Conservation (phyloP, 345 rosid species). For the Gynandropsis gynandra region DNA sequence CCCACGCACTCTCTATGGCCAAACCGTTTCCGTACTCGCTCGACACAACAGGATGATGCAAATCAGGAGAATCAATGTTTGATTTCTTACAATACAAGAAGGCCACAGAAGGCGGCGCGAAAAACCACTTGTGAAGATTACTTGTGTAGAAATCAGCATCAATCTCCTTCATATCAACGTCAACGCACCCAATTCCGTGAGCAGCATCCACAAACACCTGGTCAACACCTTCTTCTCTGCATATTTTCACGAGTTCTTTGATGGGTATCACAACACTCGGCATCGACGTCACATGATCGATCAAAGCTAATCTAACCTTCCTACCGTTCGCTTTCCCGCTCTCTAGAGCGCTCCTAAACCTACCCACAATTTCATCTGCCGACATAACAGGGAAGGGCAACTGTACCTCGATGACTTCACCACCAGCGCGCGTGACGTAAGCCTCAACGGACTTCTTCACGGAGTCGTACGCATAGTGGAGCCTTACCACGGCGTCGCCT, state of each 20-base stretch:
- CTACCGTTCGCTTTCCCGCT: slow-evolving; percentile 58
- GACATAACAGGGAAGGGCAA: slow-evolving; percentile 79
- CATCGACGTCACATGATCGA: slow-evolving; percentile 93
- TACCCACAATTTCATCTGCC: slow-evolving; percentile 45
- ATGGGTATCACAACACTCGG: slow-evolving; percentile 82
- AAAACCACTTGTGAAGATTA: slow-evolving; percentile 90
- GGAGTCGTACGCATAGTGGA: slow-evolving; percentile 77
- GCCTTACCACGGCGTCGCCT: slow-evolving; percentile 80
- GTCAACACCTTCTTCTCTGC: slow-evolving; percentile 84
- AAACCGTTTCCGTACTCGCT: slow-evolving; percentile 86
- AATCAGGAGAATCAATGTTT: slow-evolving; percentile 20
- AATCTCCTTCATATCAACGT: slow-evolving; percentile 76
- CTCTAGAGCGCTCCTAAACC: slow-evolving; percentile 52
- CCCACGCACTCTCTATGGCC: slow-evolving; percentile 85
- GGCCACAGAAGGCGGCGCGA: slow-evolving; percentile 87
- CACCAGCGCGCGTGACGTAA: slow-evolving; percentile 79
- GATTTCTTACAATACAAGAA: slow-evolving; percentile 70
- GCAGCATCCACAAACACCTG: slow-evolving; percentile 92
- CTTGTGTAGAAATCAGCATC: slow-evolving; percentile 92
- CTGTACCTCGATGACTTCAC: slow-evolving; percentile 70
- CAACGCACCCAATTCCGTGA: slow-evolving; percentile 83
- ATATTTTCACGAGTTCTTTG: slow-evolving; percentile 67
- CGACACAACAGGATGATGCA: slow-evolving; percentile 95
- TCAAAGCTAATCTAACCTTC: slow-evolving; percentile 74
- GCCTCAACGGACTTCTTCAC: slow-evolving; percentile 90